A percentile compares a stretch with the other conserved stretches of the same genome.
These are phyloP conservation scores for Tolypocladium guangdongense DNA, from an alignment of 2,329 filamentous ascomycete genomes.

Conservation along the genomic window DNA sequence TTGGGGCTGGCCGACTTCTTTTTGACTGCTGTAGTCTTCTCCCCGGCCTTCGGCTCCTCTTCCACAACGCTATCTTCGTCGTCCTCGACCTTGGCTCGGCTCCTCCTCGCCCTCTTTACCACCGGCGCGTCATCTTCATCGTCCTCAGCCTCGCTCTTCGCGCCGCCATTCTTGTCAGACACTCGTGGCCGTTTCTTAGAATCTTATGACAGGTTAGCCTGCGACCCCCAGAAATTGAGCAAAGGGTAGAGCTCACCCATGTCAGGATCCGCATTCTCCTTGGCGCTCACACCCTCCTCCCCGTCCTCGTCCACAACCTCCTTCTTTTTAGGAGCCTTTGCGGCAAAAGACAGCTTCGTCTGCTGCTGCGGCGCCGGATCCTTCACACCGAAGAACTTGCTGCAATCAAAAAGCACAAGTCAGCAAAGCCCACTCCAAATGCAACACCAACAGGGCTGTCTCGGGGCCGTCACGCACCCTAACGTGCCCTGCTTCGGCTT, in stretches of 20 bases:
- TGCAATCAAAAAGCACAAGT: constrained; percentile 22
- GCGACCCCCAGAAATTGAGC: not conserved
- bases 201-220: constrained; percentile 16
- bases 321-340: constrained; percentile 34
- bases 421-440: constrained; percentile 1
- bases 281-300: constrained; percentile 16
- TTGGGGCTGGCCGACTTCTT: constrained; percentile 11
- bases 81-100: constrained; percentile 36
- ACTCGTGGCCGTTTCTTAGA: constrained; percentile 35
- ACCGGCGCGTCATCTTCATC: constrained; percentile 49
- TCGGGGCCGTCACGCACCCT: constrained; percentile 41
- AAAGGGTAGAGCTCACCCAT: constrained; percentile 21
- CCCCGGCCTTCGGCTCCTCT: constrained; percentile 15
- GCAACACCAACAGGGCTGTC: not conserved
- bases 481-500: constrained; percentile 62
- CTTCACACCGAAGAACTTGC: constrained; percentile 72
- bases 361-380: constrained; percentile 54
- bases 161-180: constrained; percentile 5
- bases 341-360: constrained; percentile 67
- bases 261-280: constrained; percentile 26
- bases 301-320: constrained; percentile 18
- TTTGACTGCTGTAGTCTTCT: constrained; percentile 6
- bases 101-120: constrained; percentile 43
- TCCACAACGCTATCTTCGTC: constrained; percentile 38
- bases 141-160: constrained; percentile 28